Evolutionary conservation across 768 basidiomycete species (phyloP).

Genomic region (Calocybe indica): DNA sequence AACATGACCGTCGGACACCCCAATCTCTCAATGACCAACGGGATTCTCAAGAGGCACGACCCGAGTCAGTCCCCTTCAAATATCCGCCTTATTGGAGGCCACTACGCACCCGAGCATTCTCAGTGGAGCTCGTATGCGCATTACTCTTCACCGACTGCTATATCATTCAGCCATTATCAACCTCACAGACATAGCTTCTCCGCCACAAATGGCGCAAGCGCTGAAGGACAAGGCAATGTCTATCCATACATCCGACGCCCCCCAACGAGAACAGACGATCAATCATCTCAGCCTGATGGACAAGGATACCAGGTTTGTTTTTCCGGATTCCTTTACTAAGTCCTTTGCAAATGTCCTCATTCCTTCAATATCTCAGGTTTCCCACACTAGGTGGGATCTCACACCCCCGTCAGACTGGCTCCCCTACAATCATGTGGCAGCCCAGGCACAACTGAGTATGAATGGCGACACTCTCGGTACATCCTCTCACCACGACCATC

Average conservation of each 20-base stretch:
- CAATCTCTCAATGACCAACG: slow-evolving; percentile 3
- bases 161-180: slow-evolving; percentile 44
- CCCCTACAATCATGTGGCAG: too few species aligned
- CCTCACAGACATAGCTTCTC: slow-evolving; percentile 35
- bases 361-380: slow-evolving; percentile 4
- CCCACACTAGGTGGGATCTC: slow-evolving; percentile 13
- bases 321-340: neutral
- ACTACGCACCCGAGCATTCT: slow-evolving; percentile 7
- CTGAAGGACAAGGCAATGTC: slow-evolving; percentile 10
- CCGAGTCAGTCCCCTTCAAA: neutral
- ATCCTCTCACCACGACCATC: too few species aligned
- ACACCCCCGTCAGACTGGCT: slow-evolving; percentile 8
- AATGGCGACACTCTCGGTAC: too few species aligned
- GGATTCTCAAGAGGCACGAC: slow-evolving; percentile 3
- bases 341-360: neutral
- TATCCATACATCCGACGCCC: slow-evolving; percentile 17
- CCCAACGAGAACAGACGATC: neutral
- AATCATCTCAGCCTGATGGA: slow-evolving; percentile 7
- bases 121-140: slow-evolving; percentile 7
- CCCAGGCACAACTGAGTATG: too few species aligned
- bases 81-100: slow-evolving; percentile 10
- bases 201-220: slow-evolving; percentile 12
- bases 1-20: too few species aligned
- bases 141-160: slow-evolving; percentile 13
- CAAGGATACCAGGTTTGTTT: slow-evolving; percentile 12